A percentile compares a stretch with the other conserved stretches of the same genome.
Conservation (phyloP, 78 protist genomes). For the Dictyostelium discoideum region DNA sequence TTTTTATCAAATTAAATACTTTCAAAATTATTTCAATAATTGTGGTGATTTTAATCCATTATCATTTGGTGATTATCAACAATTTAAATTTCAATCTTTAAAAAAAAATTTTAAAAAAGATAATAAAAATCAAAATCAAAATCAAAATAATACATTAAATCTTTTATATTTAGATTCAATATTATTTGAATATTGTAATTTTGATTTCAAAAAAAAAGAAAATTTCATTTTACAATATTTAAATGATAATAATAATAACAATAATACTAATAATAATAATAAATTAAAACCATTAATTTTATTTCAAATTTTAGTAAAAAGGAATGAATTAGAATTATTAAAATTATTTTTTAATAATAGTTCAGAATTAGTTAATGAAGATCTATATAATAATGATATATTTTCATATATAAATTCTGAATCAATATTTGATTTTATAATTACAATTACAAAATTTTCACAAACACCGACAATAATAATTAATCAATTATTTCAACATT, state of each 20-base stretch:
- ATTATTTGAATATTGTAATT: neutral
- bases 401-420: neutral
- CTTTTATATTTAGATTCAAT: neutral
- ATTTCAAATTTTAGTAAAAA: neutral
- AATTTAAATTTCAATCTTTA: neutral
- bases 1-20: neutral
- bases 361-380: neutral
- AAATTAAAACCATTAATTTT: neutral
- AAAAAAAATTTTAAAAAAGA: neutral
- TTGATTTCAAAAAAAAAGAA: neutral
- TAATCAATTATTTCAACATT: neutral
- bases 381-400: neutral
- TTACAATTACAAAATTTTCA: neutral
- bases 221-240: neutral
- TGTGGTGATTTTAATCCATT: neutral
- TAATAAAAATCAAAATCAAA: neutral
- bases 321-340: neutral
- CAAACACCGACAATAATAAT: neutral
- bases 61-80: neutral
- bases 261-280: neutral
- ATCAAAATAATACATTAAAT: neutral
- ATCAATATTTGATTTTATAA: neutral
- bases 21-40: neutral
- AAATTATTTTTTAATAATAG: neutral
- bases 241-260: neutral